Evolutionary conservation across 345 rosid genomes (phyloP), one percentile per base, ranked within the genome.

Genomic region (Schrenkiella parvula): DNA sequence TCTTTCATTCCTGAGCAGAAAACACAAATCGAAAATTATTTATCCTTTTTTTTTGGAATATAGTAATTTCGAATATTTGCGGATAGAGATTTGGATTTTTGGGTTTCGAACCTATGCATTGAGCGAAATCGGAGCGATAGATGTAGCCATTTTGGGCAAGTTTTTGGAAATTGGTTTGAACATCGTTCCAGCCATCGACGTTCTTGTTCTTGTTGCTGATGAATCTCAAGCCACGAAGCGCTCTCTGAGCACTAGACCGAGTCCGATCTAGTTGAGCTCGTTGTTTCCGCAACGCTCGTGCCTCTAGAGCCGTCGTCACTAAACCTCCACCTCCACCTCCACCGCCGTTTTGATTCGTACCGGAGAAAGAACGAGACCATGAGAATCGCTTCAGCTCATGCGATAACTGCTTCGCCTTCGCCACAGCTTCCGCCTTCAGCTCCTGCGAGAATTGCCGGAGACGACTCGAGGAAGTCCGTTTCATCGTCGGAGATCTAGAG

Each of bases 191-290:
- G 31, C 88, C 92, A 52, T 84, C 81, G 48, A 85, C 81, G 61
- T 75, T 83, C 1, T 76, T 72, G 37, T 82, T 88, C 6, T 75
- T 75, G 29, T 84, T 88, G 71, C 98, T 95, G 5, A 95, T 95
- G 68, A 95, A 95, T 68, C 84, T 81, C 65, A 95, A 77, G 0
- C 99, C 96, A 15, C 96, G 95, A 72, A 95, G 84, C 2, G 99
- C 99, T 78, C 91, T 86, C 15, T 88, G 93, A 1, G 98, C 91
- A 51, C 97, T 87, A 57, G 97, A 82, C 38, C 96, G 85, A 42
- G 88, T 85, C 78, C 99, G 89, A 74, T 95, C 99, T 18, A 95
- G 84, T 84, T 88, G 99, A 32, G 98, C 98, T 48, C 88, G 68
- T 74, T 91, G 96, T 74, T 76, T 87, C 68, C 99, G 74, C 75